Evolutionary conservation across 345 rosid species (phyloP), one percentile per base, ranked within the genome.

Genomic region (Theobroma cacao): DNA sequence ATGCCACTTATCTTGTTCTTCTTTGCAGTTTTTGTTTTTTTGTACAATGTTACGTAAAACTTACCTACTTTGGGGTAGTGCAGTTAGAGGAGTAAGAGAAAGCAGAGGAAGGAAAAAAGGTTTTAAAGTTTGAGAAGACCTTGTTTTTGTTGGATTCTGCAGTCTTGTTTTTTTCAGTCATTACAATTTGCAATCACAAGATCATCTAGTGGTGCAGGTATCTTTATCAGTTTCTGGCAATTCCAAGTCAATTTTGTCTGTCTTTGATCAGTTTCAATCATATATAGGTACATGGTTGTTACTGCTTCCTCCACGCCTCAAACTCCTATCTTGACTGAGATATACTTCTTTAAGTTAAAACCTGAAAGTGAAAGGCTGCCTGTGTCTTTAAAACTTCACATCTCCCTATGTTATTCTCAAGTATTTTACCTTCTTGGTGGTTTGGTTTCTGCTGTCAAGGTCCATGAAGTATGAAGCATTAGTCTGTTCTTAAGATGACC

Each of bases 101-200:
- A 33, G 72, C 61, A 45, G 58, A 63, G 61, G 58, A 65, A 22
- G 26, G n/a, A 38, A 70, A 72, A 74, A 10, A 22, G 18, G 11
- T 59, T 26, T n/a, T n/a, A n/a, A n/a, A 28, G 10, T 47, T 47
- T 18, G 41, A 31, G 14, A 71, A 71, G 43, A 31, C 52, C 2
- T 65, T 45, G 5, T 43, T 76, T 62, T 79, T 79, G 87, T 72
- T 60, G 73, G 53, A 71, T 75, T 76, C 67, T 36, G 40, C 65
- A 62, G 72, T 31, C 66, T 50, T 75, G 13, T 18, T 72, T 30
- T 63, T 53, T 30, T 74, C 72, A 38, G 41, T 69, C 70, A 61
- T 24, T 50, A n/a, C 67, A 41, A 75, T 55, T 75, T 78, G 76
- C 41, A 38, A 10, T 18, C 18, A 47, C 47, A 36, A 33, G 53